Evolutionary conservation across 768 basidiomycete species (phyloP), one percentile per base, ranked within the genome.

Genomic region (Termitomyces heimii): DNA sequence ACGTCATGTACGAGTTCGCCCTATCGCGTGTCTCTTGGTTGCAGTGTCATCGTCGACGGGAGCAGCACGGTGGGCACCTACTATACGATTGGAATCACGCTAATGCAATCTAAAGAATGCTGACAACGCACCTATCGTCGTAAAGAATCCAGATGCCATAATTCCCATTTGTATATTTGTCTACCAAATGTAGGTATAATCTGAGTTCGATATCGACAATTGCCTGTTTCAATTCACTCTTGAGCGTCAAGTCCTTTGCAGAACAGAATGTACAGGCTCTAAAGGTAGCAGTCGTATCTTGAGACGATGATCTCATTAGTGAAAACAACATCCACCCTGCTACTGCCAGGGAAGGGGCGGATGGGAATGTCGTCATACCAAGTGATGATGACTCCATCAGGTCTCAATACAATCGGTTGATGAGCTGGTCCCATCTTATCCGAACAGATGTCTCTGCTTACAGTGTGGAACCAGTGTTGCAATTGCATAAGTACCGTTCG

Each of bases 1-100:
- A 87, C 84, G 5, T 86, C 85, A 40, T 86, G 84, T 65, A 78
- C 81, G 44, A 77, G 78, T 44, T 85, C 85, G 5, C 86, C 85
- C 6, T 87, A 82, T 71, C 79, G 86, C 9, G 82, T 85, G 28
- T 80, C 81, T 75, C 75, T 87, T 61, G 82, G 80, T 16, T 85
- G 84, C 60, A 81, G 84, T 65, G 77, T 75, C 5, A 66, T 74
- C 32, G 73, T 84, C 58, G 77, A 72, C 14, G 59, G 66, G 57
- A 57, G 42, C 51, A 58, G 28, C 40, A 53, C 50, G 49, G 62
- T 66, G 58, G 31, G 57, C 32, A 24, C n/a, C 24, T 48, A 34
- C 37, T n/a, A 13, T 44, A 43, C 28, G 13, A 56, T 47, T 14
- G 16, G 45, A 29, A 20, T 32, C 35, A 63, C 53, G 56, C 57